A percentile compares a stretch with the other conserved stretches of the same genome.
Conservation (phyloP, 2,329 filamentous ascomycete species). For the Fusarium fracticaudum region DNA sequence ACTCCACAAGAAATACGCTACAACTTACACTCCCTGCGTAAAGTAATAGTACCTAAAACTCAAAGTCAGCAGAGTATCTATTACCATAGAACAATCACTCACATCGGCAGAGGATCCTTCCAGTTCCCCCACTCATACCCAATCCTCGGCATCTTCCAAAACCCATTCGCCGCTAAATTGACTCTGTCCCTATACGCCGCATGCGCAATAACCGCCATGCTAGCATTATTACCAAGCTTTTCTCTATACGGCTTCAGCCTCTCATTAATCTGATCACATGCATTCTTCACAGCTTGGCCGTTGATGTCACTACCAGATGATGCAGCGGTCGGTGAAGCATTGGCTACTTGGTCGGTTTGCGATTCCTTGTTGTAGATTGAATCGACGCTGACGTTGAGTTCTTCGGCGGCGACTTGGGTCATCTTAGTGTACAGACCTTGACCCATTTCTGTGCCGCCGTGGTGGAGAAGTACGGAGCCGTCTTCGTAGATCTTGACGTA, state of each 20-base stretch:
- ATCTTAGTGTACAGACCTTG: not conserved
- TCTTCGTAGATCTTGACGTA: slow-evolving; percentile 1
- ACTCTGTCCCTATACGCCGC: slow-evolving; percentile 69
- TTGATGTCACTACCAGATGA: not conserved
- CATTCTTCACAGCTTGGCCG: not conserved
- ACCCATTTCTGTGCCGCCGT: slow-evolving; percentile 5
- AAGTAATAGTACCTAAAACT: not conserved
- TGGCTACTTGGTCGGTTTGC: not conserved
- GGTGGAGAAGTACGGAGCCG: not conserved
- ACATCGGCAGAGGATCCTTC: slow-evolving; percentile 82
- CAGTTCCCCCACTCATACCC: slow-evolving; percentile 91
- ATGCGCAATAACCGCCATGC: not conserved
- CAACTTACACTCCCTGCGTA: not conserved
- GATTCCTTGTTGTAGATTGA: not conserved
- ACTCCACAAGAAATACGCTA: rapidly evolving
- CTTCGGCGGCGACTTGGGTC: not conserved
- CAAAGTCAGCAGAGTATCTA: not conserved
- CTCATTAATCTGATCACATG: not conserved
- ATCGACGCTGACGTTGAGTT: not conserved
- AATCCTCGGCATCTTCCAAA: slow-evolving; percentile 92
- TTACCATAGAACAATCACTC: not conserved
- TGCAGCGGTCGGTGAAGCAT: not conserved
- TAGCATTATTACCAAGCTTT: not conserved
- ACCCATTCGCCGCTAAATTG: slow-evolving; percentile 88
- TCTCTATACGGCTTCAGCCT: not conserved